phyloP scores from a whole-genome alignment of 2,329 filamentous ascomycete genomes.

The Aspergillus aculeatinus region DNA sequence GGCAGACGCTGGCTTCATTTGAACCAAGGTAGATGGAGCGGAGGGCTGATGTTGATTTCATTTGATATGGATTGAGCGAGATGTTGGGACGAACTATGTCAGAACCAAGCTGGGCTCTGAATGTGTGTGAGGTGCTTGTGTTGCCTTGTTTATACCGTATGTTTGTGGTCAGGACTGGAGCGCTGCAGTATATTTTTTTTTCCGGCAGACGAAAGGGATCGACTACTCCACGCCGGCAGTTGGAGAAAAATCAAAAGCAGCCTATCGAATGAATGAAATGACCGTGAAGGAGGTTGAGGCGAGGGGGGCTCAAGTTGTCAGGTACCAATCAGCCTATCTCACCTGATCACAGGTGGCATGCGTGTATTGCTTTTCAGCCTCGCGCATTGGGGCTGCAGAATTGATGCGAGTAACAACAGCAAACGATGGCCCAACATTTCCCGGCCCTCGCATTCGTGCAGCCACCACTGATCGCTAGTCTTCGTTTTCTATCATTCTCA shows the following conservation, averaged over 20 bases:
- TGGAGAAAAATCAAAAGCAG: background rate
- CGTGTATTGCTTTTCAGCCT: conserved; percentile 15
- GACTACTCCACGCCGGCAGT: background rate
- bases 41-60: conserved; percentile 9
- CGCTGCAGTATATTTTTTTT: background rate
- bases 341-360: conserved; percentile 3
- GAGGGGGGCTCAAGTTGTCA: background rate
- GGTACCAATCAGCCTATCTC: background rate
- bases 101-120: background rate
- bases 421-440: conserved; percentile 8
- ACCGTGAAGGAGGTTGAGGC: background rate
- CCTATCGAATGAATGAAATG: background rate
- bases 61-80: conserved; percentile 16
- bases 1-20: conserved; percentile 8
- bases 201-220: background rate
- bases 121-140: background rate
- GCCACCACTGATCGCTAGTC: background rate
- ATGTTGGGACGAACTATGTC: background rate
- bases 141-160: background rate
- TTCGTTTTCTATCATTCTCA: background rate
- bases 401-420: conserved; percentile 1
- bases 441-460: conserved; percentile 10
- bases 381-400: conserved; percentile 19
- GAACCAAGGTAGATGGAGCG: background rate
- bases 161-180: background rate